These are phyloP conservation scores for Schizochytrium sp. DNA, from an alignment of 108 stramenopile species.

Conservation along the genomic window DNA sequence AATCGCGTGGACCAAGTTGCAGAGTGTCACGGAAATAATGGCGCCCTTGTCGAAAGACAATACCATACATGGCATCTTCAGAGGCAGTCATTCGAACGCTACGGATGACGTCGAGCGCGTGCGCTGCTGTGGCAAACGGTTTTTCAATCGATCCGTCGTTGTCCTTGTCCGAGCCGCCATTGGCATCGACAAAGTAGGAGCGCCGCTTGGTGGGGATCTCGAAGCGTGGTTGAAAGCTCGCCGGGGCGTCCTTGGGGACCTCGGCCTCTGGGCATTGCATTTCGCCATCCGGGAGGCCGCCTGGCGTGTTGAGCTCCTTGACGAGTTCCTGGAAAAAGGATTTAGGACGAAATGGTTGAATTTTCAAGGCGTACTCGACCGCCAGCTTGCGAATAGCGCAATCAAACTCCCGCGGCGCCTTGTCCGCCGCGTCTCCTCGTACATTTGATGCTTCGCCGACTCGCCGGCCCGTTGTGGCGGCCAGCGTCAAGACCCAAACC, in stretches of 20 bases:
- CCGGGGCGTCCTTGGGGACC: background rate
- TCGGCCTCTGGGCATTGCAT: background rate
- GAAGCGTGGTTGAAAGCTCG: background rate
- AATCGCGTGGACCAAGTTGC: background rate
- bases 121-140: background rate
- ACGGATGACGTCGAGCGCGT: background rate
- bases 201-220: background rate
- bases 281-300: background rate
- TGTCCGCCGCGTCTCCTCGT: background rate
- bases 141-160: background rate
- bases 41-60: background rate
- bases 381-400: background rate
- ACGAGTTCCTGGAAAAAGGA: background rate
- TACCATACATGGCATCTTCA: background rate
- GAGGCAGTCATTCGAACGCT: background rate
- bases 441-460: background rate
- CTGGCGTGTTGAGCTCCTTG: background rate
- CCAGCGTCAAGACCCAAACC: no score
- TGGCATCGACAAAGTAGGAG: background rate
- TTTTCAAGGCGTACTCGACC: background rate
- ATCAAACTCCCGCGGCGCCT: background rate
- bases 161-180: background rate
- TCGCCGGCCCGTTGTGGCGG: background rate
- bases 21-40: background rate
- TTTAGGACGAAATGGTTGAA: background rate